Evolutionary conservation across 768 basidiomycete species (phyloP), one percentile per base, ranked within the genome.

Genomic region (Cystofilobasidium ferigula): DNA sequence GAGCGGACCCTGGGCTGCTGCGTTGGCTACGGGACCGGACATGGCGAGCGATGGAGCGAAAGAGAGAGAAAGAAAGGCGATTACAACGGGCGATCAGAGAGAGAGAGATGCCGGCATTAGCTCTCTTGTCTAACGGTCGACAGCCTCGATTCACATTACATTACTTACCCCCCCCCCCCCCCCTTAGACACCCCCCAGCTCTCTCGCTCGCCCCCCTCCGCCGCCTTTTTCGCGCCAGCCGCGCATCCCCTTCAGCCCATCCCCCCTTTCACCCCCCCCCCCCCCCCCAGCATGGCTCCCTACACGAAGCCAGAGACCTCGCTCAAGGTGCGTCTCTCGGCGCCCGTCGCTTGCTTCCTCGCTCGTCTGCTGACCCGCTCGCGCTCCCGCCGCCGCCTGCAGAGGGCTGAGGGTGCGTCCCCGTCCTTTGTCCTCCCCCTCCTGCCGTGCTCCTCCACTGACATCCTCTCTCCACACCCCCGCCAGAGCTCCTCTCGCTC

Each of bases 271-370:
- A 59, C 58, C 30, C n/a, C 20, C 32, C 34, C 38, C 26, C 30
- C 22, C 35, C n/a, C 59, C n/a, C 53, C 18, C 53, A 26, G 42
- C 62, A 92, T 92, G 89, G 86, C 89, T 70, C 89, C 89, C 71
- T 89, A 88, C 78, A 84, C 87, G 62, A 90, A 89, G 76, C 89
- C 89, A 57, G 88, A 90, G 79, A 87, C 89, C 36, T 86, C 90
- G 69, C 81, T 90, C 73, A 91, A 90, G 80, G 65, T 67, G 28
- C 32, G 51, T 36, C 20, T 24, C 14, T 24, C n/a, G n/a, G 2
- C 16, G 12, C 16, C 9, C 32, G 24, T 22, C 6, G 6, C 0
- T 35, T 0, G 2, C 28, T 6, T 35, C 9, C 43, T 22, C 30
- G 5, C 18, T 6, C 34, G 22, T 26, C 14, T 51, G 24, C 59